Evolutionary conservation across 257 asterid genomes (phyloP), one percentile per base, ranked within the genome.

Genomic region (Ajuga chamaepitys): DNA sequence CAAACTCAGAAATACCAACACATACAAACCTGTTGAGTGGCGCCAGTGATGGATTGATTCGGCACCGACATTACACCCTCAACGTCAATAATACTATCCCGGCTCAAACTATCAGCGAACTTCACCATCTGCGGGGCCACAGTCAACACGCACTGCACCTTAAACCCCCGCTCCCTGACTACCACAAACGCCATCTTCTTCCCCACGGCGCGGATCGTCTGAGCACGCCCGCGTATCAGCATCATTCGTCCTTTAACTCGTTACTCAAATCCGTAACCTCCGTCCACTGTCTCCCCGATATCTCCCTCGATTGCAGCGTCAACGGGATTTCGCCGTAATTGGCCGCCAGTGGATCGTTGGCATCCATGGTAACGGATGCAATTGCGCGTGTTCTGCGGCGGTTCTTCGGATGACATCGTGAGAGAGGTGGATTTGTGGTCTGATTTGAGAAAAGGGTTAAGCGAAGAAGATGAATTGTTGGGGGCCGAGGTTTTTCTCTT

Each of bases 41-140:
- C 79, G 52, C 99, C 97, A 3, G 73, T 85, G 74, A 93, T 84
- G 10, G 87, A 63, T 12, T 58, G 75, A 10, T 42, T 58, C 0
- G 99, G 99, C 21, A 89, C 84, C 2, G 95, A 81, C 2, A 89
- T 79, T 21, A 81, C 67, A 58, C 99, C 99, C 73, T 84, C 88
- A 1, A 93, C 28, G 53, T 89, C 97, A 51, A 93, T 74, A 4
- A 87, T 74, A 7, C 95, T 85, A 66, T 93, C 99, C 2, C 77
- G 71, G 78, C 85, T 93, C 77, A 93, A 64, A 9, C 81, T 28
- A 18, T 75, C 72, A n/a, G 89, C 89, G 71, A 70, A 93, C 76
- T 89, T 89, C 35, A 89, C 87, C 97, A 93, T 89, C 73, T 84
- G 87, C 12, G 69, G 58, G 67, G 82, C 80, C 42, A 87, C 96